Base-by-base conservation (phyloP, 768 basidiomycete species). In the Daedalea quercina region DNA sequence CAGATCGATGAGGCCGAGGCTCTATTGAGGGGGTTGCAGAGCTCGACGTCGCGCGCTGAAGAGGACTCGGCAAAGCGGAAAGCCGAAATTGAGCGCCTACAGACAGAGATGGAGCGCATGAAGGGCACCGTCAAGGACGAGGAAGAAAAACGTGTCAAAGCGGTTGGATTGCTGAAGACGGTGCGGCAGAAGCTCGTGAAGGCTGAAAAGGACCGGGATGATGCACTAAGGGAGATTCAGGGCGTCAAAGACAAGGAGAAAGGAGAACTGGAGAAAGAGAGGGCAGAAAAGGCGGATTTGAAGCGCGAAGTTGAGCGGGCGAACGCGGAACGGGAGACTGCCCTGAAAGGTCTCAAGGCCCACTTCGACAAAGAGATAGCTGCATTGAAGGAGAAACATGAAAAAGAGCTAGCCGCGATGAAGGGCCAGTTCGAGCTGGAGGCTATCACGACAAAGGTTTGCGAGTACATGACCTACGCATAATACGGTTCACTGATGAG, bases 171-270 rank as follows among this genome's bases (percentile, higher is more conserved):
- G 24, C 73, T 99, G 53, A 97, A 97, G 70, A 93, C 93, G 1
- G 90, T 98, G n/a, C 74, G 96, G 51, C 86, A 93, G 70, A 99
- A 97, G 67, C 73, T 95, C n/a, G 91, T 97, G 25, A 97, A 93
- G 64, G 85, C 92, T 4, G 95, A 98, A 69, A 94, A 93, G 73
- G 93, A 95, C 22, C 81, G 81, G 60, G 94, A 97, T 34, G 93
- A 95, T 54, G 74, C 79, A 0, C 54, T 78, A 47, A 83, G 78
- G 62, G 88, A 90, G 58, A 62, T 73, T 28, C 70, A 70, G 2
- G 67, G 68, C 15, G 55, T 78, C 19, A 79, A 71, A 55, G 82
- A 84, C 44, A 79, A 74, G 58, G 80, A 76, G 40, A 75, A 72
- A 60, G 74, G 69, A 17, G 80, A 81, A 47, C 73, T 69, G 56